Percentiles rank a stretch among this genome's conserved stretches.
phyloP scores from a whole-genome alignment of 2,329 filamentous ascomycete genomes.

The Alternaria novae-zelandiae region DNA sequence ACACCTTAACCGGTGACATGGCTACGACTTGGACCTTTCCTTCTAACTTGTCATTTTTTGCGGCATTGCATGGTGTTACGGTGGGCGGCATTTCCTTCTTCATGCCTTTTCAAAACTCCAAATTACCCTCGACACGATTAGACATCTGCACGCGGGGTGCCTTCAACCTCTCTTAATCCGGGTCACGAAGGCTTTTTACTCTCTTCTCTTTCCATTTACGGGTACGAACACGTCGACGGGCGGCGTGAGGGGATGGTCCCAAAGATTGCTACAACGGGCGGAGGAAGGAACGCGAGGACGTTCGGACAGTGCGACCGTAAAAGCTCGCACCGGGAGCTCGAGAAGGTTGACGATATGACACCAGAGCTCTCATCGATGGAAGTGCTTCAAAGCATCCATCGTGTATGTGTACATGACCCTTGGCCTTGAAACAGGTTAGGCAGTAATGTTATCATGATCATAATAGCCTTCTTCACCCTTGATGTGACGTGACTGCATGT shows the following conservation, averaged over 20 bases:
- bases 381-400: slow-evolving; percentile 26
- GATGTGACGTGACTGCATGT: not conserved
- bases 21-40: slow-evolving; percentile 17
- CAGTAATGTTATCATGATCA: slow-evolving; percentile 42
- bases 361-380: slow-evolving; percentile 34
- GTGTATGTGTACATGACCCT: slow-evolving; percentile 28
- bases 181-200: slow-evolving; percentile 30
- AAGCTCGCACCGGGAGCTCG: slow-evolving; percentile 38
- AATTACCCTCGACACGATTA: slow-evolving; percentile 36
- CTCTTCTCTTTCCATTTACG: slow-evolving; percentile 22
- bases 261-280: slow-evolving; percentile 29
- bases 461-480: not conserved
- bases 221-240: slow-evolving; percentile 36
- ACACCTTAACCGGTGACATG: slow-evolving; percentile 7
- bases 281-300: slow-evolving; percentile 15
- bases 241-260: slow-evolving; percentile 22
- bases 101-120: slow-evolving; percentile 36
- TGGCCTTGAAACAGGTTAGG: slow-evolving; percentile 25
- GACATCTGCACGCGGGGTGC: slow-evolving; percentile 41
- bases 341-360: slow-evolving; percentile 38
- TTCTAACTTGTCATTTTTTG: slow-evolving; percentile 34
- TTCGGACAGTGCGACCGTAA: slow-evolving; percentile 31
- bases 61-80: slow-evolving; percentile 51
- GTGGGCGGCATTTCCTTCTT: slow-evolving; percentile 31
- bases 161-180: slow-evolving; percentile 38